A percentile compares a stretch with the other conserved stretches of the same genome.
These are phyloP conservation scores for Cylindrodendrum hubeiense DNA, from an alignment of 2,329 filamentous ascomycete species.

Conservation along the genomic window DNA sequence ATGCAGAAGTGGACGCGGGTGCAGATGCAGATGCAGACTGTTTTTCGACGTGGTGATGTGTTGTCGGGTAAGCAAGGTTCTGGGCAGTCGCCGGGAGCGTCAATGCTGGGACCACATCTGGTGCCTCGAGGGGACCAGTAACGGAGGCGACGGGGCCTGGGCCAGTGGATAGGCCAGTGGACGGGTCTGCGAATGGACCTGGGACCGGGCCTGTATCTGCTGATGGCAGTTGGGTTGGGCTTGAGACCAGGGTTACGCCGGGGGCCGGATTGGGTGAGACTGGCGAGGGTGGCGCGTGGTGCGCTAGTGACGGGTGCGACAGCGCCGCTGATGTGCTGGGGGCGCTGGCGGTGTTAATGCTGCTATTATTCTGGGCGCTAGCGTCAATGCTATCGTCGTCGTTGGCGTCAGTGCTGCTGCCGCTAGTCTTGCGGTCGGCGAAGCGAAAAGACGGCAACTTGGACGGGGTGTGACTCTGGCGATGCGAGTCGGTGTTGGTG, in stretches of 20 bases:
- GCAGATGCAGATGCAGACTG: slow-evolving; percentile 29
- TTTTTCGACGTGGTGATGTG: slow-evolving; percentile 45
- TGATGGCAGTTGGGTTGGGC: slow-evolving; percentile 24
- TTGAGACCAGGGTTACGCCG: slow-evolving; percentile 28
- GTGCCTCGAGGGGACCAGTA: slow-evolving; percentile 23
- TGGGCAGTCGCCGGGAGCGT: slow-evolving; percentile 33
- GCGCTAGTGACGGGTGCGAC: slow-evolving; percentile 38
- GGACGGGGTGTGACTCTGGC: slow-evolving; percentile 66
- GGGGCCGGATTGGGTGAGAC: slow-evolving; percentile 45
- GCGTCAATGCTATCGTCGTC: slow-evolving; percentile 36
- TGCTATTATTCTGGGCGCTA: slow-evolving; percentile 24
- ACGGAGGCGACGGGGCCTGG: slow-evolving; percentile 11
- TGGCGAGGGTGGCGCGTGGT: slow-evolving; percentile 37
- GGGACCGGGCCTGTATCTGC: slow-evolving; percentile 29
- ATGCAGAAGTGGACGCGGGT: slow-evolving; percentile 23
- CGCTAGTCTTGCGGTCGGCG: slow-evolving; percentile 57
- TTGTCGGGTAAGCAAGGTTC: slow-evolving; percentile 41
- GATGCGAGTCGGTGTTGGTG: slow-evolving; percentile 57
- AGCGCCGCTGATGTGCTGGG: slow-evolving; percentile 38
- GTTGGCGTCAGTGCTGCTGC: slow-evolving; percentile 42
- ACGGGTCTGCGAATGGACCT: slow-evolving; percentile 31
- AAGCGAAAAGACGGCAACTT: slow-evolving; percentile 69
- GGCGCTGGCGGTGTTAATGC: slow-evolving; percentile 30
- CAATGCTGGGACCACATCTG: slow-evolving; percentile 29
- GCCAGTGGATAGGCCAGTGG: slow-evolving; percentile 12